A percentile compares a stretch with the other conserved stretches of the same genome.
Conservation (phyloP, 306 rosid genomes). For the Sophora flavescens region DNA sequence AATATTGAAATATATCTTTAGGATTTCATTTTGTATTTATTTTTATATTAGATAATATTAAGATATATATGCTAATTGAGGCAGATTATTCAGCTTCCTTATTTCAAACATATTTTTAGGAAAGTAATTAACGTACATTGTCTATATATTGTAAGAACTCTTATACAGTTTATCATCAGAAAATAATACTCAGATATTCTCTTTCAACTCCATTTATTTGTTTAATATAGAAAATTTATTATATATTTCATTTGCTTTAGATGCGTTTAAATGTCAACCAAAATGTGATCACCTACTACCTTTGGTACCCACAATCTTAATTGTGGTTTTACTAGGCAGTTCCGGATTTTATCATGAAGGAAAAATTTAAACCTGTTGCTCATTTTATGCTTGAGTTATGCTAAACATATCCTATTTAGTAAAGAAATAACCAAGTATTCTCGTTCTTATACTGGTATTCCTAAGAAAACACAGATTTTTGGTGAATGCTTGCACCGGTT, state of each 20-base stretch:
- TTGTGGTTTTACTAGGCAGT: conserved; percentile 14
- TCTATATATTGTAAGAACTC: too few species aligned
- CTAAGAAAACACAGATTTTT: conserved; percentile 91
- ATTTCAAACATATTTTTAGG: too few species aligned
- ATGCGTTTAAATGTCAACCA: conserved; percentile 2
- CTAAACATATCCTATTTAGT: background rate
- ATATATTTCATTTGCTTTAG: background rate
- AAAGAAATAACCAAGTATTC: conserved; percentile 30
- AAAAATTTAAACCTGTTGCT: background rate
- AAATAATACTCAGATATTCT: too few species aligned
- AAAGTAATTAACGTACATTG: too few species aligned
- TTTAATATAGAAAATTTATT: background rate
- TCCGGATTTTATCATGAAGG: conserved; percentile 20
- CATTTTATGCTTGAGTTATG: conserved; percentile 12
- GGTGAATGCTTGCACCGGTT: conserved; percentile 98
- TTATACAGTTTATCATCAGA: too few species aligned
- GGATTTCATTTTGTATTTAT: too few species aligned
- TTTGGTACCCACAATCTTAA: background rate
- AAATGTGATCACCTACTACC: background rate
- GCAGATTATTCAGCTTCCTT: too few species aligned
- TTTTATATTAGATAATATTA: too few species aligned
- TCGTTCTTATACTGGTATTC: conserved; percentile 64
- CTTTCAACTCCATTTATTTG: too few species aligned
- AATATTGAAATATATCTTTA: too few species aligned
- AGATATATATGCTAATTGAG: too few species aligned